Percentiles rank a stretch among this genome's conserved stretches.
phyloP scores from a whole-genome alignment of 2,329 filamentous ascomycete species.

The Ophidiomyces ophidiicola region DNA sequence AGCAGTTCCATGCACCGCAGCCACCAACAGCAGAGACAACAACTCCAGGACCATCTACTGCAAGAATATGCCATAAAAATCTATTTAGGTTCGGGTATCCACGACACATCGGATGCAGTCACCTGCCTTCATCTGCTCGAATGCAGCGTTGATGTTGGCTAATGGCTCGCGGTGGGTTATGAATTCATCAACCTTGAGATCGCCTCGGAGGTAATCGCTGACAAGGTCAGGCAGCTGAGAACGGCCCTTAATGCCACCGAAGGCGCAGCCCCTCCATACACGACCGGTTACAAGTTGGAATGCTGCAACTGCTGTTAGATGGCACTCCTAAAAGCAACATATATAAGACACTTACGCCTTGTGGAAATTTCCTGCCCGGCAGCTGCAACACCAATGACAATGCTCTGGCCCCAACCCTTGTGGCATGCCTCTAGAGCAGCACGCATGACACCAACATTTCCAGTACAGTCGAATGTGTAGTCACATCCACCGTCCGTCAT shows the following conservation, averaged over 20 bases:
- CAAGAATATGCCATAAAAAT: too few species aligned
- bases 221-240: constrained; percentile 81
- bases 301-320: constrained; percentile 41
- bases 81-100: constrained; percentile 40
- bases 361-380: constrained; percentile 93
- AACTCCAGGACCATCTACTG: too few species aligned
- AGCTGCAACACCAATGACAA: constrained; percentile 93
- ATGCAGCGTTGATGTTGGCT: constrained; percentile 74
- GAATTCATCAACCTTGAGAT: constrained; percentile 97
- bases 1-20: too few species aligned
- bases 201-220: constrained; percentile 73
- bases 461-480: constrained; percentile 99
- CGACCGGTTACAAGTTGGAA: constrained; percentile 98
- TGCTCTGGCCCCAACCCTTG: constrained; percentile 98
- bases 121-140: constrained; percentile 86
- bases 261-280: constrained; percentile 95
- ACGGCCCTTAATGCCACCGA: constrained; percentile 95
- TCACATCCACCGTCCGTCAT: constrained; percentile 97
- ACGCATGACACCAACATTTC: constrained; percentile 91
- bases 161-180: constrained; percentile 90
- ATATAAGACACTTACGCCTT: constrained; percentile 57
- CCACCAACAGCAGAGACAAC: too few species aligned
- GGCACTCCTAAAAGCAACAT: neutral
- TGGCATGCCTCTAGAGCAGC: constrained; percentile 94
- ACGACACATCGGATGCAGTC: constrained; percentile 96